These are phyloP conservation scores for Monilinia aucupariae DNA, from an alignment of 2,329 filamentous ascomycete species.

Conservation along the genomic window DNA sequence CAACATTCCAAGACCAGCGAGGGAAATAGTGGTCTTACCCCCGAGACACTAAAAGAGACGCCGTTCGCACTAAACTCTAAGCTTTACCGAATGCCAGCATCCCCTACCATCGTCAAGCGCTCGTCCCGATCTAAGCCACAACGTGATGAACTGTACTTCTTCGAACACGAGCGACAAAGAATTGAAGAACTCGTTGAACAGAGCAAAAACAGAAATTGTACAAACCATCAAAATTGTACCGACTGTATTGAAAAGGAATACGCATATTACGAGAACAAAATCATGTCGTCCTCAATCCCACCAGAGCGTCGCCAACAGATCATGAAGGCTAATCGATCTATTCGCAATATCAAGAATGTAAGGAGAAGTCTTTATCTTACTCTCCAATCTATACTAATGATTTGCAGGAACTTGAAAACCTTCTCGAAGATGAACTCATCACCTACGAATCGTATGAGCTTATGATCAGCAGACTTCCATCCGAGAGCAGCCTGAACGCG, in stretches of 20 bases:
- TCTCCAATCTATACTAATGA: conserved; percentile 20
- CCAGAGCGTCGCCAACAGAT: conserved; percentile 34
- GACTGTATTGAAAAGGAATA: conserved; percentile 27
- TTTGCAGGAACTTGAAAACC: conserved; percentile 77
- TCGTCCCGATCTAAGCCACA: conserved; percentile 5
- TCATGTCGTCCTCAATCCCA: conserved; percentile 29
- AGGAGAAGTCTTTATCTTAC: conserved; percentile 2
- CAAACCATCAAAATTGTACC: conserved; percentile 23
- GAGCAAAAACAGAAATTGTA: conserved; percentile 11
- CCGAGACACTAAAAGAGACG: conserved; percentile 3
- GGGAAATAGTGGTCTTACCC: conserved; percentile 12
- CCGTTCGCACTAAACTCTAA: conserved; percentile 4
- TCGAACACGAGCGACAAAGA: conserved; percentile 8
- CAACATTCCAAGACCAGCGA: not conserved
- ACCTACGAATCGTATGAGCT: conserved; percentile 67
- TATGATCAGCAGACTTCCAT: conserved; percentile 69
- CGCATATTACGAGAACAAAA: conserved; percentile 27
- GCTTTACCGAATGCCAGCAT: conserved; percentile 14
- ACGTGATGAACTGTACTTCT: conserved; percentile 13
- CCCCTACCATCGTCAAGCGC: conserved; percentile 14
- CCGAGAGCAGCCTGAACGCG: conserved; percentile 53
- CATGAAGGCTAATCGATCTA: conserved; percentile 34
- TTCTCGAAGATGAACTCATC: conserved; percentile 78
- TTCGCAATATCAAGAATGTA: conserved; percentile 37
- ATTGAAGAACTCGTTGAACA: conserved; percentile 9